phyloP scores from a whole-genome alignment of 2,329 filamentous ascomycete species.

The Xylariaceae sp. region DNA sequence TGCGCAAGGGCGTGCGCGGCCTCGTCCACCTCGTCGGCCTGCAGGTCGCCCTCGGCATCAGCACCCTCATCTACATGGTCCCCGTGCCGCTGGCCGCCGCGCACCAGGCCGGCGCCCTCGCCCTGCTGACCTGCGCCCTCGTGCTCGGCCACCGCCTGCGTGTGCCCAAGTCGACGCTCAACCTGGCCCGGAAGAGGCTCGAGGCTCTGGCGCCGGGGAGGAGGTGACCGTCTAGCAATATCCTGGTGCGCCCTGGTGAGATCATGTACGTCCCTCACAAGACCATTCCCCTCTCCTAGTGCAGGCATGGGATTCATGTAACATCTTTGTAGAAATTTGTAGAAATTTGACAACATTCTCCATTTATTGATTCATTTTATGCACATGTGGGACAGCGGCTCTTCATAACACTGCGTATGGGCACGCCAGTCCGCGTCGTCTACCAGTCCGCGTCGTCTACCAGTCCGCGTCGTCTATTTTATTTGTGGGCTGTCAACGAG shows the following conservation, averaged over 20 bases:
- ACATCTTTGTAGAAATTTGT: too few species aligned
- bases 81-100: conserved; percentile 80
- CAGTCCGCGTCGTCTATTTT: not conserved
- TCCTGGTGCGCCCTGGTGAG: too few species aligned
- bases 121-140: conserved; percentile 73
- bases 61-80: conserved; percentile 88
- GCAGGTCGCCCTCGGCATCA: conserved; percentile 82
- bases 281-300: too few species aligned
- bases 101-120: conserved; percentile 86
- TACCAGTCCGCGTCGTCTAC: not conserved
- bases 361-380: too few species aligned
- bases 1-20: conserved; percentile 63
- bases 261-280: too few species aligned
- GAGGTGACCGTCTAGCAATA: too few species aligned
- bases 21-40: conserved; percentile 74
- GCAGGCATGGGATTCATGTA: too few species aligned
- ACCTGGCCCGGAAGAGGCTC: conserved; percentile 47
- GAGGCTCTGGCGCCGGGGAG: too few species aligned
- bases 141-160: conserved; percentile 72
- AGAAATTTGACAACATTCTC: too few species aligned
- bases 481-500: not conserved
- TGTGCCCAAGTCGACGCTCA: conserved; percentile 59
- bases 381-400: too few species aligned
- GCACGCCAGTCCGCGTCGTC: too few species aligned
- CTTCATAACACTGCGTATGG: too few species aligned